Evolutionary conservation across 352 stramenopile species (phyloP).

Genomic region (Phytophthora sansomeana): DNA sequence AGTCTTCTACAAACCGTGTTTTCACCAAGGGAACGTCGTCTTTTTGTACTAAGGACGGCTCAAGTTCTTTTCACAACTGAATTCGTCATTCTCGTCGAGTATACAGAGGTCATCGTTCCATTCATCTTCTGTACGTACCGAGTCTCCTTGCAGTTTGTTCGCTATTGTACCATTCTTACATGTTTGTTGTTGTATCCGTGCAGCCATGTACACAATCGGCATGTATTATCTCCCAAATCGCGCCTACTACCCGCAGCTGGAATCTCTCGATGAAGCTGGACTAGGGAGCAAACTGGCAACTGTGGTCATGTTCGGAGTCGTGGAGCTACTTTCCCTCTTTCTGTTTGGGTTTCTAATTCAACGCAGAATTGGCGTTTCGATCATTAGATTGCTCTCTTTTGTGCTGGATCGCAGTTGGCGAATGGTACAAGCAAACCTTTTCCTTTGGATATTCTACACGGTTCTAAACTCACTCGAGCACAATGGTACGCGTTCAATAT

Average conservation of each 20-base stretch:
- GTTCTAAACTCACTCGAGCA: slow-evolving; percentile 39
- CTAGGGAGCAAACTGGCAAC: slow-evolving; percentile 20
- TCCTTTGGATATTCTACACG: slow-evolving; percentile 45
- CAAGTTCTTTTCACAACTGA: slow-evolving; percentile 36
- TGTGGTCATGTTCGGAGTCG: slow-evolving; percentile 31
- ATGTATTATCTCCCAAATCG: slow-evolving; percentile 43
- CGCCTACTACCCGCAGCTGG: slow-evolving; percentile 37
- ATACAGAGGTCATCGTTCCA: slow-evolving; percentile 37
- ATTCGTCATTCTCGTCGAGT: slow-evolving; percentile 41
- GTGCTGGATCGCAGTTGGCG: slow-evolving; percentile 41
- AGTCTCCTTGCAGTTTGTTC: neutral
- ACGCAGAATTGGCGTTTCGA: slow-evolving; percentile 21
- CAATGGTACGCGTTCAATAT: slow-evolving; percentile 7
- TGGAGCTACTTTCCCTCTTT: slow-evolving; percentile 30
- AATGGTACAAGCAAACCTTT: slow-evolving; percentile 46
- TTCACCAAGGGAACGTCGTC: neutral
- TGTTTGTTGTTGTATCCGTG: neutral
- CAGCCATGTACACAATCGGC: slow-evolving; percentile 34
- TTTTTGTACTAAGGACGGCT: slow-evolving; percentile 14
- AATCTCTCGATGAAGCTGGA: slow-evolving; percentile 8
- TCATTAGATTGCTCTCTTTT: slow-evolving; percentile 35
- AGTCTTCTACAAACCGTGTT: slow-evolving; percentile 2
- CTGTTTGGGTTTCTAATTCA: slow-evolving; percentile 21
- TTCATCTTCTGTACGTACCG: slow-evolving; percentile 33
- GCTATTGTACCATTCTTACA: neutral